Evolutionary conservation across 139 green algal species (phyloP).

Genomic region (Ostreobium quekettii): DNA sequence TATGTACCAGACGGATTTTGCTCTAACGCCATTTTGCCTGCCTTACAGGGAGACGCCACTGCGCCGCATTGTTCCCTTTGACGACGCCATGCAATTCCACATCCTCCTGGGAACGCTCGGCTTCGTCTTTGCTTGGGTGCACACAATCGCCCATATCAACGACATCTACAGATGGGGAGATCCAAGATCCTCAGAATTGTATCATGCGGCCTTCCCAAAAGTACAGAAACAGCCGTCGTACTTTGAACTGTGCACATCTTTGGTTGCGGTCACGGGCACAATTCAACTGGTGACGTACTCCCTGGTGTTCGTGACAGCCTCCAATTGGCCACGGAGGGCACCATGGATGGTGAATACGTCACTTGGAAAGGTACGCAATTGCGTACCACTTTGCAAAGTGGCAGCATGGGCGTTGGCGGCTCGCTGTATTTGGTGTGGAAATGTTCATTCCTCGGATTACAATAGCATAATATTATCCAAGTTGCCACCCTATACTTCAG

Average conservation of each 20-base stretch:
- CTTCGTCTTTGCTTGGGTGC: slow-evolving; percentile 9
- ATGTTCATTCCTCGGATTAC: too few species aligned
- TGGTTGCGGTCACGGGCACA: not conserved
- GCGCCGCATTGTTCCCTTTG: slow-evolving; percentile 15
- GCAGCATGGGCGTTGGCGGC: too few species aligned
- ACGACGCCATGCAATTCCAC: slow-evolving; percentile 21
- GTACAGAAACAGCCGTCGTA: slow-evolving; percentile 2
- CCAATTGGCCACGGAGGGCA: slow-evolving; percentile 4
- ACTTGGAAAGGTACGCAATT: not conserved
- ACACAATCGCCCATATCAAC: slow-evolving; percentile 16
- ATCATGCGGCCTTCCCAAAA: slow-evolving; percentile 1
- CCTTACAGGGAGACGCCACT: slow-evolving; percentile 13
- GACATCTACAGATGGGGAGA: slow-evolving; percentile 14
- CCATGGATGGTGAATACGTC: not conserved
- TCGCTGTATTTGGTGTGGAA: too few species aligned
- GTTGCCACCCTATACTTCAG: too few species aligned
- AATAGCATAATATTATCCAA: too few species aligned
- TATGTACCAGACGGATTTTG: too few species aligned
- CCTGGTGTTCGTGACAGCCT: not conserved
- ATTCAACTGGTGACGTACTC: slow-evolving; percentile 3
- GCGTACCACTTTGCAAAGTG: too few species aligned
- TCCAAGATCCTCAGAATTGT: not conserved
- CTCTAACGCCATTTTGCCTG: too few species aligned
- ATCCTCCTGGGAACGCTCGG: slow-evolving; percentile 13
- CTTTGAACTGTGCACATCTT: not conserved